These are phyloP conservation scores for Tricholoma furcatifolium DNA, from an alignment of 768 basidiomycete genomes.

Conservation along the genomic window DNA sequence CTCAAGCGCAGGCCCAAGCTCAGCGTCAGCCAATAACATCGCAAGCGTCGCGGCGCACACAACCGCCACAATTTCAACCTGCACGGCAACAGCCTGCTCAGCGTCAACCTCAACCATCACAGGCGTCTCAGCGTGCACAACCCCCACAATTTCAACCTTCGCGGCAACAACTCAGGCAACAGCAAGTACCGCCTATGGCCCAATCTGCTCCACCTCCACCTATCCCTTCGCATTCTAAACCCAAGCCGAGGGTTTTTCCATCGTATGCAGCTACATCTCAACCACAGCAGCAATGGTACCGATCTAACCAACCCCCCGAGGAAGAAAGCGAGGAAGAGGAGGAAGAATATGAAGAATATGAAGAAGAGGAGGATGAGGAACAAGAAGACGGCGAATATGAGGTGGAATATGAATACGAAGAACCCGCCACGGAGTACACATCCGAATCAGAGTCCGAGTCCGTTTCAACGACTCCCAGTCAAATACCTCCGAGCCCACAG, in stretches of 20 bases:
- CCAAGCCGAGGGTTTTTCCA: neutral
- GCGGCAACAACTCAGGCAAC: neutral
- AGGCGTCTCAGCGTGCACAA: neutral
- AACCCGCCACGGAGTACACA: constrained; percentile 20
- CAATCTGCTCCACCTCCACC: constrained; percentile 12
- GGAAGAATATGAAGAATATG: constrained; percentile 2
- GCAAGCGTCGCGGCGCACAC: constrained; percentile 9
- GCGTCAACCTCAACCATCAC: neutral
- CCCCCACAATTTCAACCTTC: neutral
- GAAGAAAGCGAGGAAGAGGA: neutral
- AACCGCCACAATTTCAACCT: neutral
- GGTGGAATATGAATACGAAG: constrained; percentile 27
- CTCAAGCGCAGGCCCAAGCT: constrained; percentile 5
- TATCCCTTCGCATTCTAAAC: constrained; percentile 16
- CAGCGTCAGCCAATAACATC: constrained; percentile 11
- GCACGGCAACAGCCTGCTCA: neutral
- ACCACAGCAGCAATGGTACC: constrained; percentile 4
- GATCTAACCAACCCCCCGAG: neutral
- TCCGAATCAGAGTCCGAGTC: constrained; percentile 15
- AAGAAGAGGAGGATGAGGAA: neutral
- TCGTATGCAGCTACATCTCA: neutral
- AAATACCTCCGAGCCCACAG: constrained; percentile 30
- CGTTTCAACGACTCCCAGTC: neutral
- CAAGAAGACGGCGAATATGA: constrained; percentile 8
- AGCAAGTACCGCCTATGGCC: too few relatives aligned